phyloP scores from a whole-genome alignment of 2,329 filamentous ascomycete species.

The Claviceps cyperi region DNA sequence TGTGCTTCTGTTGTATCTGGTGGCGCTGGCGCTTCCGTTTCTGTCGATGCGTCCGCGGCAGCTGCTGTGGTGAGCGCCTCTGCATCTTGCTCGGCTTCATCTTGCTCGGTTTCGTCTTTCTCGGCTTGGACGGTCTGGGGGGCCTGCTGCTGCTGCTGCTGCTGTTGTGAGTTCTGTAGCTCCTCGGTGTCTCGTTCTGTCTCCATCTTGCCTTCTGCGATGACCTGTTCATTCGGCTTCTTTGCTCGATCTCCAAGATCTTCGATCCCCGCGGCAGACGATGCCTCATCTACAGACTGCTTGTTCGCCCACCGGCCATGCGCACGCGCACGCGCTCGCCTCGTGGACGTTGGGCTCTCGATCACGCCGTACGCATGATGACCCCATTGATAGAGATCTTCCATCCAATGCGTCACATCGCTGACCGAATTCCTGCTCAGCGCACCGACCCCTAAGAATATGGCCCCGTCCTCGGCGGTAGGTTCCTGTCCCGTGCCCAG shows the following conservation, averaged over 20 bases:
- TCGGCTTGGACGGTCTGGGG: neutral
- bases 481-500: conserved; percentile 57
- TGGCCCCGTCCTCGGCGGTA: conserved; percentile 61
- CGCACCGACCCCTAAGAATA: conserved; percentile 70
- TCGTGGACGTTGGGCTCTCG: conserved; percentile 58
- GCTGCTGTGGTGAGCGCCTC: neutral
- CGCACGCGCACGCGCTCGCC: conserved; percentile 29
- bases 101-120: neutral
- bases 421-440: conserved; percentile 57
- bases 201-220: neutral
- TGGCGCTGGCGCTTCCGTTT: neutral
- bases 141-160: too few relatives aligned
- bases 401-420: conserved; percentile 72
- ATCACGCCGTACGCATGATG: conserved; percentile 72
- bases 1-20: conserved; percentile 10
- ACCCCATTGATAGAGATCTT: conserved; percentile 73
- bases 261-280: neutral
- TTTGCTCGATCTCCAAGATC: neutral
- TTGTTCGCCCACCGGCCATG: conserved; percentile 18
- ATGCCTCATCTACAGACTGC: conserved; percentile 1
- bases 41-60: neutral
- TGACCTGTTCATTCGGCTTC: neutral
- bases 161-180: neutral
- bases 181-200: neutral
- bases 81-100: neutral